These are phyloP conservation scores for Lactarius hatsudake DNA, from an alignment of 768 basidiomycete genomes.

Conservation along the genomic window DNA sequence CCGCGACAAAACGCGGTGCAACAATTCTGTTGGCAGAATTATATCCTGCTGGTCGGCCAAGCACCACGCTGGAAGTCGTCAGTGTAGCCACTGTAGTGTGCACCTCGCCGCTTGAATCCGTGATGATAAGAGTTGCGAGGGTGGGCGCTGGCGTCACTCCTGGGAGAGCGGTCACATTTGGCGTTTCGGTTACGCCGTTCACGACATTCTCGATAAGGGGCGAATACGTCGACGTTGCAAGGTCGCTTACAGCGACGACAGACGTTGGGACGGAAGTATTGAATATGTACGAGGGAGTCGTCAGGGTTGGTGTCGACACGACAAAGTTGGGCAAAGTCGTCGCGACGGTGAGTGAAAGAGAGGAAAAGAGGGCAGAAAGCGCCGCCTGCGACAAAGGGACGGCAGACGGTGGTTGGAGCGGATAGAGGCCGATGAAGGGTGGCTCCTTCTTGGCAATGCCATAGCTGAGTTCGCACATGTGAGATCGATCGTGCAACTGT, in stretches of 20 bases:
- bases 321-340: conserved; percentile 73
- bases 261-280: conserved; percentile 56
- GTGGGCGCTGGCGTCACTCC: conserved; percentile 50
- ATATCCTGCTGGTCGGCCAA: conserved; percentile 64
- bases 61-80: conserved; percentile 44
- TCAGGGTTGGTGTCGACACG: conserved; percentile 59
- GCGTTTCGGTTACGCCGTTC: conserved; percentile 30
- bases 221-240: conserved; percentile 70
- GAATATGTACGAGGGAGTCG: conserved; percentile 63
- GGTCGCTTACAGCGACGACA: conserved; percentile 52
- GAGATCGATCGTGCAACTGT: neutral
- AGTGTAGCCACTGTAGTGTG: conserved; percentile 54
- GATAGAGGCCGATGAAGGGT: conserved; percentile 76
- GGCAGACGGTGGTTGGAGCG: conserved; percentile 43
- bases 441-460: conserved; percentile 73
- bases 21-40: neutral
- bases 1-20: neutral
- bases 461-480: conserved; percentile 43
- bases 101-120: conserved; percentile 51
- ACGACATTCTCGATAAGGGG: conserved; percentile 42
- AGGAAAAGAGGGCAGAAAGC: conserved; percentile 54
- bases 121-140: conserved; percentile 54
- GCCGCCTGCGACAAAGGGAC: conserved; percentile 39
- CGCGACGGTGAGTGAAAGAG: conserved; percentile 57
- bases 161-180: conserved; percentile 56